Conservation (phyloP, 305 asterid genomes). For the Fraxinus angustifolia region DNA sequence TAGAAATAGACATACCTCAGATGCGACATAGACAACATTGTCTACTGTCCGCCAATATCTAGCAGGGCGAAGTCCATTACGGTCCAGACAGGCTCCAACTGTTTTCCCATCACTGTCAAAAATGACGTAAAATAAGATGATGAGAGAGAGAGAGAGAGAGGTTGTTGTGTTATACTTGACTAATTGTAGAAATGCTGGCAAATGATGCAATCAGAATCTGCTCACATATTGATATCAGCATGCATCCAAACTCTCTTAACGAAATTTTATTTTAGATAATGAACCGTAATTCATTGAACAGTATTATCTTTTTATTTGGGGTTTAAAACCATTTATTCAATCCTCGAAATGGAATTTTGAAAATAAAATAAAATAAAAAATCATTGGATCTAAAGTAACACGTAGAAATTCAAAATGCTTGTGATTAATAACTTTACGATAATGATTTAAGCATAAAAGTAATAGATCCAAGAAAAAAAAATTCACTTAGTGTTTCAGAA, state of each 20-base stretch:
- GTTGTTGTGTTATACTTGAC: not conserved
- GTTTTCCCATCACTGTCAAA: conserved; percentile 89
- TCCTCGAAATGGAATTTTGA: not conserved
- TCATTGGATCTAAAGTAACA: not conserved
- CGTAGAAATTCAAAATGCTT: not conserved
- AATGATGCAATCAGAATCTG: not conserved
- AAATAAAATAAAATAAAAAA: not conserved
- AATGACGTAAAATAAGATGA: conserved; percentile 16
- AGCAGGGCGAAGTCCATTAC: conserved; percentile 99
- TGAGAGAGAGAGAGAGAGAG: not conserved
- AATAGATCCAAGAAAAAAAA: not conserved
- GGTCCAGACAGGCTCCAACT: conserved; percentile 99
- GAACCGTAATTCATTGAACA: not conserved
- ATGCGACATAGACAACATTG: conserved; percentile 95
- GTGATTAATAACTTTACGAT: not conserved
- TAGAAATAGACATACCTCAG: conserved; percentile 67
- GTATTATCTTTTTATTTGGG: not conserved
- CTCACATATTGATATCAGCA: not conserved
- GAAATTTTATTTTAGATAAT: not conserved
- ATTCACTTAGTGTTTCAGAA: not conserved
- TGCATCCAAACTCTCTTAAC: not conserved
- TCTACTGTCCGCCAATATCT: conserved; percentile 97
- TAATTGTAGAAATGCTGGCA: not conserved
- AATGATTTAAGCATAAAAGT: not conserved
- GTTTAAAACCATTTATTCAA: not conserved